These are phyloP conservation scores for Zymoseptoria ardabiliae DNA, from an alignment of 2,329 filamentous ascomycete genomes.

Conservation along the genomic window DNA sequence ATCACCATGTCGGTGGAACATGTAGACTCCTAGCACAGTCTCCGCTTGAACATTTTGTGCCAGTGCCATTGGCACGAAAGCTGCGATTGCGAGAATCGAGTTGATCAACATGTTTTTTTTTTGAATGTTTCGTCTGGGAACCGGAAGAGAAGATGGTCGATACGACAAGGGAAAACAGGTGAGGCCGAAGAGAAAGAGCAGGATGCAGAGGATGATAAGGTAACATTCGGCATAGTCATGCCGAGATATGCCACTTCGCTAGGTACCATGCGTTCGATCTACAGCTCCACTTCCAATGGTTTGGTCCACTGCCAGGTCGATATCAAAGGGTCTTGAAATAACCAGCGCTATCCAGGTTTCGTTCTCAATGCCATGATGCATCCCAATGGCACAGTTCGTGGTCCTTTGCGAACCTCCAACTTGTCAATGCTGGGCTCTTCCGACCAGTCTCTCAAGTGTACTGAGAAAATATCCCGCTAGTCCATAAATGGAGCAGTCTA, in stretches of 20 bases:
- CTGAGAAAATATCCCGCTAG: conserved; percentile 6
- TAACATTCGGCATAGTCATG: neutral
- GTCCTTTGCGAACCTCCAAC: neutral
- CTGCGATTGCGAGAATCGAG: conserved; percentile 19
- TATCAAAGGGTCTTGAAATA: neutral
- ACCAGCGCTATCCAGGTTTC: neutral
- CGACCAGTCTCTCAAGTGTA: neutral
- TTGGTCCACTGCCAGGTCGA: neutral
- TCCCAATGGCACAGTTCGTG: neutral
- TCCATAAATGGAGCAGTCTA: conserved; percentile 11
- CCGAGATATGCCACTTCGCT: neutral
- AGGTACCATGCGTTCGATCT: neutral
- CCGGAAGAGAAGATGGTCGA: neutral
- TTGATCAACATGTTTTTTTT: conserved; percentile 7
- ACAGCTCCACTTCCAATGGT: neutral
- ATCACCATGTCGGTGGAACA: conserved; percentile 87
- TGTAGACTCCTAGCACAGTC: conserved; percentile 71
- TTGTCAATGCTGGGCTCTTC: neutral
- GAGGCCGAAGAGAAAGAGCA: conserved; percentile 9
- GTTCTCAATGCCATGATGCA: neutral
- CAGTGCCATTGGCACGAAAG: conserved; percentile 18
- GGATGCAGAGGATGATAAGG: neutral
- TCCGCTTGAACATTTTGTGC: conserved; percentile 40
- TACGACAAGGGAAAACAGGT: conserved; percentile 1
- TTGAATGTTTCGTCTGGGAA: neutral